A percentile compares a stretch with the other conserved stretches of the same genome.
These are phyloP conservation scores for Neonectria coccinea DNA, from an alignment of 2,329 filamentous ascomycete genomes.

Conservation along the genomic window DNA sequence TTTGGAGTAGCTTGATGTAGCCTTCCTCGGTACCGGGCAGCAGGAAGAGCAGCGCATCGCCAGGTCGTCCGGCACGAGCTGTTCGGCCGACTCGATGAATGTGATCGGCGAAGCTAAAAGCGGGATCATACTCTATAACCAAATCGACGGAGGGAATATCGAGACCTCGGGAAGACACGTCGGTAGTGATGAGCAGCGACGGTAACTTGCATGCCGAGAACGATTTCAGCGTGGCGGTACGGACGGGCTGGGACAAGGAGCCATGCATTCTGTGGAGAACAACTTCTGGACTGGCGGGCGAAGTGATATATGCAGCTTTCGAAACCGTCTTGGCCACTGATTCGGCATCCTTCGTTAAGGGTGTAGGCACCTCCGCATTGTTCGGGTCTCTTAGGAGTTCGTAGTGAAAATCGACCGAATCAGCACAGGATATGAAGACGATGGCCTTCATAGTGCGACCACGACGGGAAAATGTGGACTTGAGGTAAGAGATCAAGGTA, in stretches of 20 bases:
- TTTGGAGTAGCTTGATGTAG: conserved; percentile 80
- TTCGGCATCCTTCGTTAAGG: conserved; percentile 49
- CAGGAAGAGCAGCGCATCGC: conserved; percentile 89
- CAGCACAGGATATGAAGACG: conserved; percentile 95
- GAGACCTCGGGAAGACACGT: conserved; percentile 94
- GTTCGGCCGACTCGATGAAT: conserved; percentile 95
- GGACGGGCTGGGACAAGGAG: conserved; percentile 86
- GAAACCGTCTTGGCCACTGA: conserved; percentile 71
- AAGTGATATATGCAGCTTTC: conserved; percentile 78
- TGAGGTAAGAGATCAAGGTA: conserved; percentile 84
- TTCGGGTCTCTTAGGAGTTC: conserved; percentile 73
- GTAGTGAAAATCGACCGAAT: conserved; percentile 97
- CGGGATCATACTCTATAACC: conserved; percentile 95
- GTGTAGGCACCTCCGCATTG: conserved; percentile 43
- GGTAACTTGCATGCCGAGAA: conserved; percentile 81
- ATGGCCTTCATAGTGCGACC: conserved; percentile 97
- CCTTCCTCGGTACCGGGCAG: conserved; percentile 92
- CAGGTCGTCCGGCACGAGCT: conserved; percentile 89
- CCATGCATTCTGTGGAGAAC: conserved; percentile 89
- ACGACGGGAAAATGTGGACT: conserved; percentile 86
- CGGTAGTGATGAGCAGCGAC: conserved; percentile 89
- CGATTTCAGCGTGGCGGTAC: conserved; percentile 85
- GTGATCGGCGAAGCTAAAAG: conserved; percentile 93
- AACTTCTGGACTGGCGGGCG: conserved; percentile 78
- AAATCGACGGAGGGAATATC: conserved; percentile 96